Percentiles rank a stretch among this genome's conserved stretches.
phyloP scores from a whole-genome alignment of 1,284 basidiomycete genomes.

The Boletus hoseneyae region DNA sequence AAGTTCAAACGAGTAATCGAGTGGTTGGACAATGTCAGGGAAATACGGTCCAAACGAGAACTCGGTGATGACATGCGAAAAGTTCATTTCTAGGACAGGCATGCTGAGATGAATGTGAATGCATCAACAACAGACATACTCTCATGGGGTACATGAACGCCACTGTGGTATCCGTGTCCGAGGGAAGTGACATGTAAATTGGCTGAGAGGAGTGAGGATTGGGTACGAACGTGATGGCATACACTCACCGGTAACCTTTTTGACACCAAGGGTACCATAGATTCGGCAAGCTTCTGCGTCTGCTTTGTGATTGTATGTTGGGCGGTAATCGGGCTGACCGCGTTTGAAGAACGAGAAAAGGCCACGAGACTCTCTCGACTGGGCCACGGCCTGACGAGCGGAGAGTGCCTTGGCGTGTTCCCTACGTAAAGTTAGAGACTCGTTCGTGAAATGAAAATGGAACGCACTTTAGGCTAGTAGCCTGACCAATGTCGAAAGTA shows the following conservation, averaged over 20 bases:
- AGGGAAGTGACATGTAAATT: conserved; percentile 89
- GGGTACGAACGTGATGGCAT: neutral
- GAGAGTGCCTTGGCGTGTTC: conserved; percentile 65
- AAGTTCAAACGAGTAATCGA: conserved; percentile 87
- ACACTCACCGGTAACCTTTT: conserved; percentile 78
- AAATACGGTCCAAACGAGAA: conserved; percentile 97
- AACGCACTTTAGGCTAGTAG: conserved; percentile 64
- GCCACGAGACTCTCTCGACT: conserved; percentile 69
- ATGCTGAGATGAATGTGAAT: neutral
- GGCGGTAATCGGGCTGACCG: conserved; percentile 50
- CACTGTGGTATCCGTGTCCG: conserved; percentile 90
- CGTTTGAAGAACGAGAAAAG: conserved; percentile 56
- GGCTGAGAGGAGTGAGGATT: conserved; percentile 36
- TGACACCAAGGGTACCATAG: conserved; percentile 81
- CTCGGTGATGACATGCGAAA: conserved; percentile 94
- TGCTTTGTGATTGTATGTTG: conserved; percentile 66
- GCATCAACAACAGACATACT: conserved; percentile 44
- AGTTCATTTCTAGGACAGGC: conserved; percentile 77
- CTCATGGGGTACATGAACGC: conserved; percentile 83
- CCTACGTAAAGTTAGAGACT: conserved; percentile 28
- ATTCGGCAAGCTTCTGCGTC: conserved; percentile 79
- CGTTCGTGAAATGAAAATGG: neutral
- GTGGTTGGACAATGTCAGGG: conserved; percentile 91
- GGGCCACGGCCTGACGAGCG: conserved; percentile 63
- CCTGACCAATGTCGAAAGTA: conserved; percentile 81